Evolutionary conservation across 306 rosid genomes (phyloP).

Genomic region (Heteromeles arbutifolia): DNA sequence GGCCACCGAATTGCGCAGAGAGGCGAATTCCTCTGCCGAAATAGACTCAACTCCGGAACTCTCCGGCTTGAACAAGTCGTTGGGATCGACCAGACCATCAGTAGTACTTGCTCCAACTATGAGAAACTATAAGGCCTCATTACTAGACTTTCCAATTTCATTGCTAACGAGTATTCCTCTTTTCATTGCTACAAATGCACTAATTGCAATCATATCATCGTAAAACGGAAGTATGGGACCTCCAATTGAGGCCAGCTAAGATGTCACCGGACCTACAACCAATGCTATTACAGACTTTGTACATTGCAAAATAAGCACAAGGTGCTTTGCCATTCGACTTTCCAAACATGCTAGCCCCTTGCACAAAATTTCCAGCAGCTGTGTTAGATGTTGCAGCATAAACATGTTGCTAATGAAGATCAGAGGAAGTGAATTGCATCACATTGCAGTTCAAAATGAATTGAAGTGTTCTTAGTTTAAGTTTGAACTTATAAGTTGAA

Average conservation of each 20-base stretch:
- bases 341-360: conserved; percentile 39
- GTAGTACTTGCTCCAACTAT: conserved; percentile 31
- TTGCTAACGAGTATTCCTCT: conserved; percentile 59
- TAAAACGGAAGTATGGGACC: conserved; percentile 27
- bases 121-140: conserved; percentile 61
- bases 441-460: too few species aligned
- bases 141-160: conserved; percentile 51
- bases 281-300: conserved; percentile 14
- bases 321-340: conserved; percentile 72
- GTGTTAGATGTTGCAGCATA: conserved; percentile 29
- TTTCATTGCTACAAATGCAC: conserved; percentile 51
- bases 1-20: too few species aligned
- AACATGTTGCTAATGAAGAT: too few species aligned
- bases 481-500: too few species aligned
- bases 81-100: too few species aligned
- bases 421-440: too few species aligned
- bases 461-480: too few species aligned
- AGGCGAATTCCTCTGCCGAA: too few species aligned
- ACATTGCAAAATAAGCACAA: conserved; percentile 54
- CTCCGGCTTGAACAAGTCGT: too few species aligned
- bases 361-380: conserved; percentile 54
- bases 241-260: conserved; percentile 31
- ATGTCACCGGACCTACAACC: conserved; percentile 19
- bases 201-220: conserved; percentile 41
- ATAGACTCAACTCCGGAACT: too few species aligned